Percentiles rank a stretch among this genome's conserved stretches.
Evolutionary conservation across 768 basidiomycete species (phyloP).

Genomic region (Calocybe indica): DNA sequence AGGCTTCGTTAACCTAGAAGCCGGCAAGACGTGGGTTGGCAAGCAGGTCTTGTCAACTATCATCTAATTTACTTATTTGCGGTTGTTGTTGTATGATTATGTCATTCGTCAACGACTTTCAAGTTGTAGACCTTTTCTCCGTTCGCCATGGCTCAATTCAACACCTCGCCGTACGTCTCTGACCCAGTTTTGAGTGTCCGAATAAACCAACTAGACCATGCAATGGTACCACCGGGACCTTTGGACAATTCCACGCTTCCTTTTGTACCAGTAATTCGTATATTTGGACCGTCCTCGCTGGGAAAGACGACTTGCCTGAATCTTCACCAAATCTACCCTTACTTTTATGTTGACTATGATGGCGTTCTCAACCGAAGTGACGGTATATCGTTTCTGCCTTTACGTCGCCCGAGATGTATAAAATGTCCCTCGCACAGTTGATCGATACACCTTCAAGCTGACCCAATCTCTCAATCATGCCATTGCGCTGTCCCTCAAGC

Average conservation of each 20-base stretch:
- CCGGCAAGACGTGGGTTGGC: slow-evolving; percentile 72
- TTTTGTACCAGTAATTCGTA: slow-evolving; percentile 74
- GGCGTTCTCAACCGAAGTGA: slow-evolving; percentile 56
- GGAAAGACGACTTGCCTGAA: slow-evolving; percentile 82
- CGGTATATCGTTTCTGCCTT: slow-evolving; percentile 34
- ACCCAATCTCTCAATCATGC: slow-evolving; percentile 80
- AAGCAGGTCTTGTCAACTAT: slow-evolving; percentile 57
- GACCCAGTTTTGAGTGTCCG: slow-evolving; percentile 20
- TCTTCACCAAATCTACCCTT: slow-evolving; percentile 92
- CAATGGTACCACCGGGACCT: slow-evolving; percentile 46
- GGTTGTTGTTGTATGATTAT: no score
- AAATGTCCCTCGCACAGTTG: slow-evolving; percentile 43
- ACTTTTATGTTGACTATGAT: slow-evolving; percentile 83
- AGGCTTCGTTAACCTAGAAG: slow-evolving; percentile 57
- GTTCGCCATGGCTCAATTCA: no score
- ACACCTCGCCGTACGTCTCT: no score
- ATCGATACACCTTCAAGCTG: slow-evolving; percentile 62
- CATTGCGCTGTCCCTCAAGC: slow-evolving; percentile 74
- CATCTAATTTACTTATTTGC: no score
- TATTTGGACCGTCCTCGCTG: slow-evolving; percentile 77
- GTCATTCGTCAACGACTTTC: no score
- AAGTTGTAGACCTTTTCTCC: no score
- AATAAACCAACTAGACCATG: slow-evolving; percentile 61
- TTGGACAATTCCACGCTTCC: slow-evolving; percentile 61
- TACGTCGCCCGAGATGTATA: neutral